phyloP scores from a whole-genome alignment of 441 rosid species.

The Raphanus hybrid region DNA sequence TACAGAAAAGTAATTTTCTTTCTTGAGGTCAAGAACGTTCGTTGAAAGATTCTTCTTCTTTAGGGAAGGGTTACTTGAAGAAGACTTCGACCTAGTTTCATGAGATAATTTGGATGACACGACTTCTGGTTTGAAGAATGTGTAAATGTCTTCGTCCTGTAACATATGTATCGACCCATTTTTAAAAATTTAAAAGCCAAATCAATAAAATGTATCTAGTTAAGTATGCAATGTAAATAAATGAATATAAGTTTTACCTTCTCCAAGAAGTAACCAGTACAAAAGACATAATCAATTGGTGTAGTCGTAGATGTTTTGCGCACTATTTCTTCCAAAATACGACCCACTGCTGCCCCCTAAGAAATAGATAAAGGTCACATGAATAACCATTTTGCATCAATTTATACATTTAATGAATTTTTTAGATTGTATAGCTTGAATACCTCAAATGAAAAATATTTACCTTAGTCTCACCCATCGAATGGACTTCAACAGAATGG shows the following conservation, averaged over 20 bases:
- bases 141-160: conserved; percentile 87
- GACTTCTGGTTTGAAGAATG: conserved; percentile 69
- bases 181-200: neutral
- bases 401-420: neutral
- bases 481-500: conserved; percentile 88
- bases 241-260: conserved; percentile 52
- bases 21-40: conserved; percentile 86
- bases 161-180: neutral
- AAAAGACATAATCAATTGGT: conserved; percentile 87
- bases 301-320: conserved; percentile 71
- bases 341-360: conserved; percentile 88
- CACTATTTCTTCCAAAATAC: conserved; percentile 79
- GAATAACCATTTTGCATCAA: neutral
- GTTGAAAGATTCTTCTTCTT: conserved; percentile 50
- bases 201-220: neutral
- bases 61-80: conserved; percentile 42
- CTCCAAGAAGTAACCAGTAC: conserved; percentile 82
- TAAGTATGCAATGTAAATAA: neutral
- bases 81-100: conserved; percentile 31
- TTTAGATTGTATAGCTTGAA: neutral
- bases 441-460: conserved; percentile 5
- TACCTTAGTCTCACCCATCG: conserved; percentile 92
- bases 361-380: neutral
- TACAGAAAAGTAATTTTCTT: conserved; percentile 86
- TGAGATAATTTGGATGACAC: conserved; percentile 6